Evolutionary conservation across 2,329 filamentous ascomycete genomes (phyloP), one percentile per base, ranked within the genome.

Genomic region (Sporothrix luriei): DNA sequence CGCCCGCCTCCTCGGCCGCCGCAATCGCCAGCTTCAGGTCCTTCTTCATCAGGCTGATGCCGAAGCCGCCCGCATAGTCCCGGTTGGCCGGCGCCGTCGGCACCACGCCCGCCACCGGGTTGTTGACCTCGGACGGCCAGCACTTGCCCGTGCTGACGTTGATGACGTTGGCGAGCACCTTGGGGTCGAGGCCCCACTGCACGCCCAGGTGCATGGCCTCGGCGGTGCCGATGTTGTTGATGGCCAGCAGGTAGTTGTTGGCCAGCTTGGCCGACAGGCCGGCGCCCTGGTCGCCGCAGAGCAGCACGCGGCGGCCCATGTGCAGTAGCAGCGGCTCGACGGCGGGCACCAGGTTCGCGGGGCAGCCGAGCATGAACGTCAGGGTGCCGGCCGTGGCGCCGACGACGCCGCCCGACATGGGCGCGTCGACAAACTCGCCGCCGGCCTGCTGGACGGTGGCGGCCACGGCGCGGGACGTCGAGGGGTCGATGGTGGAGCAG

Each of bases 91-190:
- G 93, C 1, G 92, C 87, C 0, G 85, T 87, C 71, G 90, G 88
- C 26, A 94, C 85, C 0, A 97, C 93, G 16, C 93, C 94, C 13
- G 89, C 89, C 3, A 98, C 93, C 0, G 95, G 95, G 77, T 98
- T 98, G 81, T 99, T 99, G 72, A 97, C 84, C 80, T 97, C 94
- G 75, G 90, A 95, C 0, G 94, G 93, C 95, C 95, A 99, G 84
- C 94, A 98, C 73, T 85, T 88, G n/a, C 95, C 95, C 0, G 94
- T 97, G 75, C 92, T 95, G 3, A 91, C 91, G 78, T 97, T 98
- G 82, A 99, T 92, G 79, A 99, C 88, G 66, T 90, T 88, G 0
- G 92, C 91, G 1, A 99, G 84, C 9, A 88, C 89, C 75, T 82
- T 82, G 2, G 87, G 82, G 71, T 89, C 86, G 7, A 90, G 79